Evolutionary conservation across 1,284 basidiomycete genomes (phyloP), one percentile per base, ranked within the genome.

Genomic region (Ganoderma sp.): DNA sequence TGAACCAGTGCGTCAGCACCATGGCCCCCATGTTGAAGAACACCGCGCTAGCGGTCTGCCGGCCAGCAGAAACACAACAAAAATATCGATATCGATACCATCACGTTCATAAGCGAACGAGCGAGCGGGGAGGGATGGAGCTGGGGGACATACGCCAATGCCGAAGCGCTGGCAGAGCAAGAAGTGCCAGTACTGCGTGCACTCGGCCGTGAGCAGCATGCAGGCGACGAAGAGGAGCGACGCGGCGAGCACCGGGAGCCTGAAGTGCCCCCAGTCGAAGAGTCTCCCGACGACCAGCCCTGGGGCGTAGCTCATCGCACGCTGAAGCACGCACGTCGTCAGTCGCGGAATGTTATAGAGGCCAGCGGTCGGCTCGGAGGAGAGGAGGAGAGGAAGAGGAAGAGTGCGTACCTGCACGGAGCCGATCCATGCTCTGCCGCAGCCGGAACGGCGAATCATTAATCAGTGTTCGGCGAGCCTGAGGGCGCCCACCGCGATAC

Each of bases 251-350:
- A 83, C 74, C 6, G 84, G 82, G 0, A 80, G 67, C 45, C 78
- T 79, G 74, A 85, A 82, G 72, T 83, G 80, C 1, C 86, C 87
- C 10, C 82, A 73, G 74, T 88, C 86, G 73, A 87, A 85, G 32
- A 87, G 76, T 3, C 83, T 82, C 0, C 86, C 86, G 56, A 28
- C 14, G 28, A 34, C 4, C 15, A 56, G 14, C 28, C 52, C 52
- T 4, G 52, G 52, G 0, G 32, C 32, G 14, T 32, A 56, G 5
- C 28, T 14, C 52, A 56, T 32, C 2, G 28, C 52, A 17, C 7
- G 2, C 52, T 56, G 5, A 19, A 1, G 9, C 14, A 17, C 3
- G 1, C 2, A 32, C 28, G 19, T 34, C 4, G 19, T 28, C 32
- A 14, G 4, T 9, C 2, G 14, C 17, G 15, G 52, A 2, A 3